Percentiles rank a stretch among this genome's conserved stretches.
Evolutionary conservation across 108 stramenopile species (phyloP).

Genomic region (Cyclotella distinguenda): DNA sequence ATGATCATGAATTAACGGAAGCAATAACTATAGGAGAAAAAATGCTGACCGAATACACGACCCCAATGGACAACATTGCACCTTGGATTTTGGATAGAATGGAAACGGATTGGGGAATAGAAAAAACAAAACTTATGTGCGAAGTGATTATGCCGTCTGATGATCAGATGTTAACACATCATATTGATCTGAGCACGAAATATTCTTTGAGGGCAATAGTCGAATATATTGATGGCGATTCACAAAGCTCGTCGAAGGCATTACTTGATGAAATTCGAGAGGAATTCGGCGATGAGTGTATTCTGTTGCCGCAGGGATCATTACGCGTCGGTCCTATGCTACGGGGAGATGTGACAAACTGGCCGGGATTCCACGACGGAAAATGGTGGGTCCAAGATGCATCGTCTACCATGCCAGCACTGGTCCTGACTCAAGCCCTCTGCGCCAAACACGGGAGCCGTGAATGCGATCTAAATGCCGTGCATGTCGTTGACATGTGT

Average conservation of each 20-base stretch:
- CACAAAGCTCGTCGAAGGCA: conserved; percentile 7
- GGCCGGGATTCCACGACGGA: conserved; percentile 72
- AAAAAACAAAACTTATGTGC: conserved; percentile 47
- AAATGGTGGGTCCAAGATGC: conserved; percentile 88
- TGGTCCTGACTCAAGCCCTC: conserved; percentile 54
- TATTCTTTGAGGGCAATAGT: conserved; percentile 18
- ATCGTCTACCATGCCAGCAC: conserved; percentile 73
- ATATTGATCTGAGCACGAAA: conserved; percentile 62
- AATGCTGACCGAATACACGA: conserved; percentile 44
- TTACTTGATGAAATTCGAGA: conserved; percentile 28
- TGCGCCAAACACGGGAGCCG: conserved; percentile 14
- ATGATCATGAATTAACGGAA: conserved; percentile 10
- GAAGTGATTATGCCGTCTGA: conserved; percentile 55
- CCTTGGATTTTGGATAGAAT: conserved; percentile 62
- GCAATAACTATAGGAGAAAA: background rate
- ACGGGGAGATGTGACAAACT: conserved; percentile 51
- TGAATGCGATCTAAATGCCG: conserved; percentile 19
- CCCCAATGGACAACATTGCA: conserved; percentile 57
- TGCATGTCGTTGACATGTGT: conserved; percentile 94
- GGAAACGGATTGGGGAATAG: conserved; percentile 59
- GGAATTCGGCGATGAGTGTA: conserved; percentile 33
- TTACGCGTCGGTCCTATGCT: conserved; percentile 46
- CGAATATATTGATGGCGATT: background rate
- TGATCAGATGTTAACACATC: conserved; percentile 35
- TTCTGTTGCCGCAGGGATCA: conserved; percentile 66